phyloP scores from a whole-genome alignment of 2,329 filamentous ascomycete genomes.

The Fusarium sacchari region DNA sequence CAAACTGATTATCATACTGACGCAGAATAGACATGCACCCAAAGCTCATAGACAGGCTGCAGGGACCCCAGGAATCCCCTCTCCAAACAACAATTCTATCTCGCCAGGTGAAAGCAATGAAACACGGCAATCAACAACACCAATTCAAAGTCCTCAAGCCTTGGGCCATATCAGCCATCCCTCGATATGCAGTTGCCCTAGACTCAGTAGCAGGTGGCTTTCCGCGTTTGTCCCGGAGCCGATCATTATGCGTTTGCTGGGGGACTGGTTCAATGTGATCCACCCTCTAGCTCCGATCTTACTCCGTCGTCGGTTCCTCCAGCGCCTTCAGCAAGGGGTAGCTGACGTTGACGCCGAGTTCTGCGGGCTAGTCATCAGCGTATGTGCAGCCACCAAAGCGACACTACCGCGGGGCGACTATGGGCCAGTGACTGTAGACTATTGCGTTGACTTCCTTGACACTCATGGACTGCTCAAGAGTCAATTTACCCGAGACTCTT shows the following conservation, averaged over 20 bases:
- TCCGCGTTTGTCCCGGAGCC: constrained; percentile 28
- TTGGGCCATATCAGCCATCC: not conserved
- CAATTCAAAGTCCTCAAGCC: constrained; percentile 8
- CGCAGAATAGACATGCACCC: constrained; percentile 13
- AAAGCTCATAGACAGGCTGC: not conserved
- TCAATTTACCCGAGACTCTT: constrained; percentile 25
- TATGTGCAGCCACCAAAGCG: constrained; percentile 49
- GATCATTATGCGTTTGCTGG: constrained; percentile 35
- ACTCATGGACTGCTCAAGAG: constrained; percentile 39
- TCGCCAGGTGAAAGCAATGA: not conserved
- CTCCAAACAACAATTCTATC: not conserved
- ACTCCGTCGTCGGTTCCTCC: constrained; percentile 46
- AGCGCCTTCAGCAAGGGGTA: constrained; percentile 41
- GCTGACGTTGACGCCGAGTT: constrained; percentile 44
- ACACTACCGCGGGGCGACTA: constrained; percentile 46
- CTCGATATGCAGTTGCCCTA: not conserved
- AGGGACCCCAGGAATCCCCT: not conserved
- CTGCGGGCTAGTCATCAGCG: constrained; percentile 47
- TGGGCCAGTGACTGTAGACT: constrained; percentile 41
- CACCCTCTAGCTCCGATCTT: constrained; percentile 50
- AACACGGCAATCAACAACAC: not conserved
- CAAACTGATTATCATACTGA: not conserved
- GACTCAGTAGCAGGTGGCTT: constrained; percentile 19
- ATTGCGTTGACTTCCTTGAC: constrained; percentile 46
- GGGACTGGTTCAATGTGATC: constrained; percentile 51